Base-by-base conservation (phyloP, 2,329 filamentous ascomycete species). In the Alternaria rosae region DNA sequence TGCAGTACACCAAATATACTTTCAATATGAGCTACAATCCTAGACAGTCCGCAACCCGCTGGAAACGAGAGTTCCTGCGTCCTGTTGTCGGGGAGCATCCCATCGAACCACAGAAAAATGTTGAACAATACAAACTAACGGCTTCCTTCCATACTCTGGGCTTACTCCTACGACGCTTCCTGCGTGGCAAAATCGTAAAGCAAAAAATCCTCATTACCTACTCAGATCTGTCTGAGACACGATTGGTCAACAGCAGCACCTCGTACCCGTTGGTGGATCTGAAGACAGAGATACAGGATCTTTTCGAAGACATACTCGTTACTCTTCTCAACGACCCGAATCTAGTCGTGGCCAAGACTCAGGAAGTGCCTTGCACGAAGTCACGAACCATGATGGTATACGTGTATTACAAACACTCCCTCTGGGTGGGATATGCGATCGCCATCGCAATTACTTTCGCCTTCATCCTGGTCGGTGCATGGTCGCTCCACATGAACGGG, bases 281-380 rank as follows among this genome's bases (percentile, higher is more conserved):
- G 4, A 74, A 71, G 63, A 66, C 61, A 1, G 65, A 70, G 44
- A 63, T 79, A 12, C 77, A 78, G 35, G 44, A 55, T 12, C 53
- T 79, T 1, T 79, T 77, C 55, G 77, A 80, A 62, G 77, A 80
- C 45, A 79, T 80, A 62, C 64, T 80, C 3, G 65, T 80, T 61
- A 75, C 75, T 1, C 67, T 80, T 3, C 71, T 80, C 17, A 72
- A 67, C 15, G 77, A 80, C 21, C 74, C 74, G 1, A 70, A 71
- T 2, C 68, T 80, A 5, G 66, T 76, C 12, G 59, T 77, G 17
- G 71, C 69, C 3, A 58, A 72, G 20, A 68, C 54, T 2, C 35
- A 67, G 17, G 48, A 62, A 12, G 70, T 77, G 5, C 64, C 67
- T 0, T 80, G 78, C 57, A 32, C 51, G 2, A 79, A 76, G 54